Evolutionary conservation across 805 yeast species (phyloP).

Genomic region (Wickerhamiella allomyrinae): DNA sequence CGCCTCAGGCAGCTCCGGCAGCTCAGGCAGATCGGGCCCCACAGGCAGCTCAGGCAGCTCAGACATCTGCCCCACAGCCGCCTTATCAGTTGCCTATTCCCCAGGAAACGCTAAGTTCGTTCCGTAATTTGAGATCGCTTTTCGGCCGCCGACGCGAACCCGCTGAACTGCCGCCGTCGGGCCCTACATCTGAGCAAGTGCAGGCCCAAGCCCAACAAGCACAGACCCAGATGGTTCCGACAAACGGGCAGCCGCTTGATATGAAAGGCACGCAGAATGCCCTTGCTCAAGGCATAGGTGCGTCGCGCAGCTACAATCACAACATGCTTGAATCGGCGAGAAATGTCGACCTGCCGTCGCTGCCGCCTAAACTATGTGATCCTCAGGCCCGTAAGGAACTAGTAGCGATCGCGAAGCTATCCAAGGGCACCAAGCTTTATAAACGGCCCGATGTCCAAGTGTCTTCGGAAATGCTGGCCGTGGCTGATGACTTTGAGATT

Average conservation of each 20-base stretch:
- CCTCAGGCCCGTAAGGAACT: neutral
- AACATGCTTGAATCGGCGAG: neutral
- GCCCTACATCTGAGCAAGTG: no score
- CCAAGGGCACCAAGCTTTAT: neutral
- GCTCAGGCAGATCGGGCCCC: no score
- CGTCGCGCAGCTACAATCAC: neutral
- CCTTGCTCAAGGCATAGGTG: neutral
- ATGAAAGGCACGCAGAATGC: neutral
- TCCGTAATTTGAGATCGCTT: no score
- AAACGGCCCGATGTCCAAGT: neutral
- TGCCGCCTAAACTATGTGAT: neutral
- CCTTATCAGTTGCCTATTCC: no score
- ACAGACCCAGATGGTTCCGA: no score
- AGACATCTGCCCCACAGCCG: no score
- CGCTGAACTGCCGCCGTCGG: no score
- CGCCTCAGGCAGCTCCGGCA: no score
- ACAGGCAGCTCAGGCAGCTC: no score
- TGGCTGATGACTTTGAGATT: conserved; percentile 6
- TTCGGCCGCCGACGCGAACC: no score
- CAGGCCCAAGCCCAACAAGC: no score
- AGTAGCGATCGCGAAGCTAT: neutral
- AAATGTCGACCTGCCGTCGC: neutral
- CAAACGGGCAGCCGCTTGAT: neutral
- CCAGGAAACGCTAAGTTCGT: no score
- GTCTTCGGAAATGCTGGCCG: neutral